Evolutionary conservation across 257 asterid genomes (phyloP).

Genomic region (Thymus quinquecostatus): DNA sequence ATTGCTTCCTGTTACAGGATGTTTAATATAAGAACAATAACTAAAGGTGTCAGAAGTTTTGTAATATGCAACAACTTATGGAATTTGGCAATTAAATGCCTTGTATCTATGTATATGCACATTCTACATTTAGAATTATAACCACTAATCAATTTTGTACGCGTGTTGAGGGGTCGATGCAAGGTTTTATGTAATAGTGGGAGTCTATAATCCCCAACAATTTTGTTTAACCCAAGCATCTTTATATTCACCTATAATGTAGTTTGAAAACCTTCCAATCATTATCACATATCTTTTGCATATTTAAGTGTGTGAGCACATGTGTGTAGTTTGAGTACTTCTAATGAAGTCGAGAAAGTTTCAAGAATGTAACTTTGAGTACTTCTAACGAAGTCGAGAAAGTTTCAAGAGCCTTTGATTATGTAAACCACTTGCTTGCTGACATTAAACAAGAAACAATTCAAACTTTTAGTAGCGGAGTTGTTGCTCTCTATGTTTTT

Average conservation of each 20-base stretch:
- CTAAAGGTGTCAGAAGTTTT: constrained; percentile 3
- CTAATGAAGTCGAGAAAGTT: too few species aligned
- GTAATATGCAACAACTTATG: background rate
- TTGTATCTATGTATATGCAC: background rate
- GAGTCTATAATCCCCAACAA: background rate
- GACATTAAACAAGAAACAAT: constrained; percentile 12
- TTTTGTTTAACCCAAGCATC: constrained; percentile 5
- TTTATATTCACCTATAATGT: background rate
- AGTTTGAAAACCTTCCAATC: background rate
- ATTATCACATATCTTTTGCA: background rate
- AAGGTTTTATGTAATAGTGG: background rate
- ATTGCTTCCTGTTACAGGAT: constrained; percentile 14
- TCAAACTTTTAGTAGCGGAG: background rate
- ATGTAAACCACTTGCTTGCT: constrained; percentile 9
- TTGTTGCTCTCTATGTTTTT: constrained; percentile 6
- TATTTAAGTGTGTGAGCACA: background rate
- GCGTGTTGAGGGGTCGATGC: constrained; percentile 5
- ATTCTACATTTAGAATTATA: background rate
- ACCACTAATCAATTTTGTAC: background rate
- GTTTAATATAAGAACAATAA: background rate
- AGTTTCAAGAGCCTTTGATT: constrained; percentile 16
- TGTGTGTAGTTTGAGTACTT: background rate
- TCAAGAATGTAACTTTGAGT: too few species aligned
- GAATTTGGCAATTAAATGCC: too few species aligned
- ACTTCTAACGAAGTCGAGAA: too few species aligned